phyloP scores from a whole-genome alignment of 208 protist genomes.

The Wallacemonas collosoma region DNA sequence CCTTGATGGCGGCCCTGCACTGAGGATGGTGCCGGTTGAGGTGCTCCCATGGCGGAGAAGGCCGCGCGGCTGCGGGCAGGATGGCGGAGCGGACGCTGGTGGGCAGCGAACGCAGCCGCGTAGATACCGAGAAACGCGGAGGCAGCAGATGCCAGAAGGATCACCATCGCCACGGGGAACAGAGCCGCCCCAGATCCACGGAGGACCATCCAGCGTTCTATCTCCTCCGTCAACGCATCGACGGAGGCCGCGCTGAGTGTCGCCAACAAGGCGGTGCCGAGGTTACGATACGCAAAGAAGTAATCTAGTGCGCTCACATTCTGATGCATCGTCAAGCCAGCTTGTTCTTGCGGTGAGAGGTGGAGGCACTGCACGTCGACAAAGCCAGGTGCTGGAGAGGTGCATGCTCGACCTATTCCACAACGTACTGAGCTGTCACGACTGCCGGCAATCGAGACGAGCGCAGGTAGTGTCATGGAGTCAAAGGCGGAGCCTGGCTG shows the following conservation, averaged over 20 bases:
- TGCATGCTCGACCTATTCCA: constrained; percentile 13
- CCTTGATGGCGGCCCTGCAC: too few species aligned
- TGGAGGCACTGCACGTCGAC: not conserved
- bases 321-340: not conserved
- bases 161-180: constrained; percentile 31
- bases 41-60: too few species aligned
- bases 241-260: constrained; percentile 35
- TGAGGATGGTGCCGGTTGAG: too few species aligned
- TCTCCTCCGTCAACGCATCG: constrained; percentile 53
- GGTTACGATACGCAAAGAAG: constrained; percentile 37
- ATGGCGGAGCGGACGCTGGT: not conserved
- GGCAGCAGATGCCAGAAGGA: not conserved
- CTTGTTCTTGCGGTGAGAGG: not conserved
- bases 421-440: not conserved
- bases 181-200: constrained; percentile 36
- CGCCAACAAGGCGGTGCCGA: constrained; percentile 40
- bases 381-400: not conserved
- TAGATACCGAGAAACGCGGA: constrained; percentile 18
- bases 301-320: constrained; percentile 3
- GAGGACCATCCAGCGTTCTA: constrained; percentile 47
- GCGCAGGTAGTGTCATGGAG: constrained; percentile 18
- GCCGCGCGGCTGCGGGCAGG: too few species aligned
- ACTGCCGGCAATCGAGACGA: not conserved
- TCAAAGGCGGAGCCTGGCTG: constrained; percentile 1
- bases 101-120: not conserved